Conservation (phyloP, 148 eudicot species). For the Chenopodium suecicum region DNA sequence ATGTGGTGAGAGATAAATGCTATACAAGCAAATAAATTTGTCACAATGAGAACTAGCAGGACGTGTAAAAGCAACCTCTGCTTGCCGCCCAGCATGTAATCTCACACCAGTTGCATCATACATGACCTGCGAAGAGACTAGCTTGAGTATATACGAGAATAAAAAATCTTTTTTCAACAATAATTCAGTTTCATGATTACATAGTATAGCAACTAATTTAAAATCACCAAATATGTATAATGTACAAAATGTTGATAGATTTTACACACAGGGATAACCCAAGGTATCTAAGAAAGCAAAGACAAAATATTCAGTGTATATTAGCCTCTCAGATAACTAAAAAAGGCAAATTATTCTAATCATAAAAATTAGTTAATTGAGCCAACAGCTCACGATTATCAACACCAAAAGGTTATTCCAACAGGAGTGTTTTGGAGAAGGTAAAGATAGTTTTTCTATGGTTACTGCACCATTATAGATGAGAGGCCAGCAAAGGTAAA, state of each 20-base stretch:
- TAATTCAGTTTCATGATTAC: background rate
- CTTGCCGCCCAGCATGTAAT: conserved; percentile 97
- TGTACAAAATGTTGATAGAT: background rate
- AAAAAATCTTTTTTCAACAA: background rate
- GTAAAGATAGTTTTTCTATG: background rate
- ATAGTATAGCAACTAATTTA: background rate
- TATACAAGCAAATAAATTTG: background rate
- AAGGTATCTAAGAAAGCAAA: background rate
- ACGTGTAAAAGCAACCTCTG: conserved; percentile 55
- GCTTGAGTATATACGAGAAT: conserved; percentile 6
- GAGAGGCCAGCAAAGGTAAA: background rate
- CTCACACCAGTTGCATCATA: conserved; percentile 97
- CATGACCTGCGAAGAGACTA: conserved; percentile 74
- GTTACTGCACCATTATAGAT: background rate
- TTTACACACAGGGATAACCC: background rate
- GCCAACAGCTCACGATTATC: too few species aligned
- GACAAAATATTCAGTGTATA: background rate
- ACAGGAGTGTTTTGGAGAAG: background rate
- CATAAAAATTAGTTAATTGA: background rate
- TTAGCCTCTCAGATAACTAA: background rate
- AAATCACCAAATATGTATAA: conserved; percentile 12
- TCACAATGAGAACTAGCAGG: background rate
- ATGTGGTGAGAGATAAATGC: conserved; percentile 1
- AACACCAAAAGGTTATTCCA: background rate
- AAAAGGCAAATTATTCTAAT: background rate